A percentile compares a stretch with the other conserved stretches of the same genome.
Conservation (phyloP, 768 basidiomycete genomes). For the Panus rudis region DNA sequence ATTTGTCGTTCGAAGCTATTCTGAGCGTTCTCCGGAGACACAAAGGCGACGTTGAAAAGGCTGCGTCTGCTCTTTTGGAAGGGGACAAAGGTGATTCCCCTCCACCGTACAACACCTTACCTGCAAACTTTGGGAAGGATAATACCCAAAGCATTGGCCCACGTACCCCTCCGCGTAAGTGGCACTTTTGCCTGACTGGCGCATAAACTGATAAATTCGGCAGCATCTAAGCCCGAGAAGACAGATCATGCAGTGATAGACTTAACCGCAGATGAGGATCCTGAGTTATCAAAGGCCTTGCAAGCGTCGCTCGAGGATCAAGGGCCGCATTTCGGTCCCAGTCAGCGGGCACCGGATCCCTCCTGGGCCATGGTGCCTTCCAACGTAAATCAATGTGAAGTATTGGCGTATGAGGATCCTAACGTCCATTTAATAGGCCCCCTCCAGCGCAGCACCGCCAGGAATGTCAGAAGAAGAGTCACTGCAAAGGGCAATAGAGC, state of each 20-base stretch:
- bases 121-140: constrained; percentile 6
- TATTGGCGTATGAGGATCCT: background rate
- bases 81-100: constrained; percentile 18
- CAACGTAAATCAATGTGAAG: constrained; percentile 42
- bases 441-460: constrained; percentile 19
- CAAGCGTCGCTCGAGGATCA: constrained; percentile 44
- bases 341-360: constrained; percentile 53
- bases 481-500: constrained; percentile 65
- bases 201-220: background rate
- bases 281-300: constrained; percentile 40
- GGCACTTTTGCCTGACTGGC: background rate
- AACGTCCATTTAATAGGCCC: constrained; percentile 8
- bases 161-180: constrained; percentile 23
- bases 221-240: constrained; percentile 26
- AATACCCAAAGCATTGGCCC: constrained; percentile 11
- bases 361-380: constrained; percentile 68
- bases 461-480: constrained; percentile 50
- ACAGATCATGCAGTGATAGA: constrained; percentile 36
- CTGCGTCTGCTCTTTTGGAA: constrained; percentile 26
- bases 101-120: constrained; percentile 4
- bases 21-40: constrained; percentile 54
- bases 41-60: constrained; percentile 42
- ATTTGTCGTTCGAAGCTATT: constrained; percentile 37
- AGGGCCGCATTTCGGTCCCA: constrained; percentile 47
- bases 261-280: constrained; percentile 54